Evolutionary conservation across 2,329 filamentous ascomycete genomes (phyloP), one percentile per base, ranked within the genome.

Genomic region (Hymenoscyphus fructigenus): DNA sequence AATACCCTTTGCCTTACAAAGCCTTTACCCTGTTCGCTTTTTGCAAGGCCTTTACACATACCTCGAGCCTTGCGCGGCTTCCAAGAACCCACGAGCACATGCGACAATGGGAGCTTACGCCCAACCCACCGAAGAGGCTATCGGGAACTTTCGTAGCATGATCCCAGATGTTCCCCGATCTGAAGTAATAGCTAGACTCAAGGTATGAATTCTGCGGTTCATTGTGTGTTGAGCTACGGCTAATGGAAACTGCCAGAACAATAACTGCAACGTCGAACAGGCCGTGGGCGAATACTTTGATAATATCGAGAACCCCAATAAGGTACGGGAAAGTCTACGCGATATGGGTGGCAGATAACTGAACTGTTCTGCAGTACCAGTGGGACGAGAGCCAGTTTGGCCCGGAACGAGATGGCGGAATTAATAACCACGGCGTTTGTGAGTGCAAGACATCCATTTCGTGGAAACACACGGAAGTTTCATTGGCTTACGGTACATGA

Each of bases 381-480:
- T 88, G 85, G 85, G 81, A 87, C 66, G 85, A 88, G 61, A 76
- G 73, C 34, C 78, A 80, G 55, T 88, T 87, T 66, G 74, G 75
- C 4, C 80, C 80, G 47, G 83, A 83, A 68, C 79, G 84, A 61
- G 84, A 88, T 60, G 84, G 84, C 38, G 75, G 74, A n/a, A 69
- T 68, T 1, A 79, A 81, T 53, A 77, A 75, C 58, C 70, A 79
- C 47, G 80, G 79, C 53, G 81, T 82, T 66, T 79, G 83, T 84
- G 72, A 69, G 80, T 66, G 32, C 36, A 47, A 34, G 9, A 50
- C 20, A 12, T 23, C 6, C n/a, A 23, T 50, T 50, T 23, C 3
- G 3, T 28, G 9, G 29, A 20, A n/a, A 2, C 10, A 15, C 4
- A 3, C 55, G 29, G 60, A 41, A 34, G 23, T 4, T 38, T 38